Percentiles rank a stretch among this genome's conserved stretches.
phyloP scores from a whole-genome alignment of 352 stramenopile species.

The Globisporangium paddicum region DNA sequence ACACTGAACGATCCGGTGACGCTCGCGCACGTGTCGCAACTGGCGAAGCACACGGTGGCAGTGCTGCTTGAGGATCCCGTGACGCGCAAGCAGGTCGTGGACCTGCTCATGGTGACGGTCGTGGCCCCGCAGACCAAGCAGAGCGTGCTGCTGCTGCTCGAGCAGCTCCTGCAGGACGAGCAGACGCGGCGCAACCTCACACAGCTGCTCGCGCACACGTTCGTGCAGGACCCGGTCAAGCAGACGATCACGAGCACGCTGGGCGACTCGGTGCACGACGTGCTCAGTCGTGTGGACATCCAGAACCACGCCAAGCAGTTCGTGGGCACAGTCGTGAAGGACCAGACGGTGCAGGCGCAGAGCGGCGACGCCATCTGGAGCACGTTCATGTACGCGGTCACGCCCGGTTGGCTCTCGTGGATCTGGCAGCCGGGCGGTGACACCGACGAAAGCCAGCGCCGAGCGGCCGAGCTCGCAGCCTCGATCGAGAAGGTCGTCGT shows the following conservation, averaged over 20 bases:
- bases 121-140: constrained; percentile 43
- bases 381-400: constrained; percentile 78
- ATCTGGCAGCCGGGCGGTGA: constrained; percentile 48
- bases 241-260: constrained; percentile 49
- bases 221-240: constrained; percentile 67
- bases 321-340: constrained; percentile 67
- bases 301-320: constrained; percentile 85
- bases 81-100: constrained; percentile 51
- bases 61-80: constrained; percentile 48
- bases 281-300: constrained; percentile 69
- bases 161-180: constrained; percentile 62
- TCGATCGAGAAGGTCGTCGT: constrained; percentile 21
- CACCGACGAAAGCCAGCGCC: constrained; percentile 3
- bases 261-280: constrained; percentile 63
- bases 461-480: constrained; percentile 24
- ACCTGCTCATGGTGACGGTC: constrained; percentile 42
- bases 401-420: constrained; percentile 69
- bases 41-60: constrained; percentile 44
- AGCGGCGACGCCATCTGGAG: constrained; percentile 76
- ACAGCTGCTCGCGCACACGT: constrained; percentile 58
- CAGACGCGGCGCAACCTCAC: constrained; percentile 47
- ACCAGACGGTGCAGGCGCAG: constrained; percentile 78
- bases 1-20: constrained; percentile 62
- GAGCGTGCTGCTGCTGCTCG: constrained; percentile 46
- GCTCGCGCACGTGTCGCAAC: constrained; percentile 36